phyloP scores from a whole-genome alignment of 768 basidiomycete genomes.

The Coprinopsis strossmayeri region DNA sequence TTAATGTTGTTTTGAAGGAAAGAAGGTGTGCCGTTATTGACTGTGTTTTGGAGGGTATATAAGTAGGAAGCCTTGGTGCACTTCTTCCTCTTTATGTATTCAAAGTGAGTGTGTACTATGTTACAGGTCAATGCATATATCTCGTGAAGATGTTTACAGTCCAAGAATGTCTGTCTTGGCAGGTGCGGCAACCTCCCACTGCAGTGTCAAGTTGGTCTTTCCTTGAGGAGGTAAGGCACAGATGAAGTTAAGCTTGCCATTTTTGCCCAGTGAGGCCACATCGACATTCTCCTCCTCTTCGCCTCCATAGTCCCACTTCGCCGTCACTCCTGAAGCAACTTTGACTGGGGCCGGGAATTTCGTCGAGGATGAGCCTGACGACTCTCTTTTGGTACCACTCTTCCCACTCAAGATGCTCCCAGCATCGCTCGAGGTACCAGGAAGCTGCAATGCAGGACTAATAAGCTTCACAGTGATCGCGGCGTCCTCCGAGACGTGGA shows the following conservation, averaged over 20 bases:
- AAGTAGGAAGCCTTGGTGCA: background rate
- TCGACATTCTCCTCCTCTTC: constrained; percentile 19
- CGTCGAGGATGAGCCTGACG: background rate
- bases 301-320: constrained; percentile 23
- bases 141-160: too few species aligned
- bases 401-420: constrained; percentile 1
- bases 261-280: constrained; percentile 21
- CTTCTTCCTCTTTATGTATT: background rate
- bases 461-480: constrained; percentile 25
- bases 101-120: too few species aligned
- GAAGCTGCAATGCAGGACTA: constrained; percentile 19
- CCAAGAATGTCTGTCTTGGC: constrained; percentile 17
- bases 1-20: constrained; percentile 50
- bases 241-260: constrained; percentile 27
- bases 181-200: constrained; percentile 28
- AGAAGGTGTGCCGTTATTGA: constrained; percentile 61
- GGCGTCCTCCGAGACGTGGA: constrained; percentile 28
- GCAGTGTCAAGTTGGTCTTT: constrained; percentile 23
- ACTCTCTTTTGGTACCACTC: background rate
- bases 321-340: constrained; percentile 19
- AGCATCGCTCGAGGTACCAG: constrained; percentile 3
- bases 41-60: constrained; percentile 38
- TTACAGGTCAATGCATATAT: too few species aligned
- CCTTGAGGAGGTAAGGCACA: constrained; percentile 23
- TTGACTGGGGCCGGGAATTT: constrained; percentile 12